A percentile compares a stretch with the other conserved stretches of the same genome.
phyloP scores from a whole-genome alignment of 208 protist species.

The Trypanosoma cruzi region DNA sequence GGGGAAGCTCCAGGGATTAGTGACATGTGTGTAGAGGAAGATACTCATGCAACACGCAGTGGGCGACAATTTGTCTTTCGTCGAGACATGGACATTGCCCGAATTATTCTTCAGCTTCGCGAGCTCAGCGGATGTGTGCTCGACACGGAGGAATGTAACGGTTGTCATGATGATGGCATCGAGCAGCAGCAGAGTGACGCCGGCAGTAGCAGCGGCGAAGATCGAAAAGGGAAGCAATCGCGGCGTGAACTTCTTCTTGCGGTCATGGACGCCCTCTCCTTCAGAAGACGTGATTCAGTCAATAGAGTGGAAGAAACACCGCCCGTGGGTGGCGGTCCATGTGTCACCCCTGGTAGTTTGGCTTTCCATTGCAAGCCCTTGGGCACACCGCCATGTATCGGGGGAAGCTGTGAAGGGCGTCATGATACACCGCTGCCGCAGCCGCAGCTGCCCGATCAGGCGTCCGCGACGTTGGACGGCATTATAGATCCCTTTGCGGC shows the following conservation, averaged over 20 bases:
- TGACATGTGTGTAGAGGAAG: neutral
- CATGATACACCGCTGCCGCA: neutral
- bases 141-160: neutral
- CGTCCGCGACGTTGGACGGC: neutral
- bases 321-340: too few relatives aligned
- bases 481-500: conserved; percentile 14
- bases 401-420: neutral
- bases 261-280: neutral
- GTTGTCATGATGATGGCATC: neutral
- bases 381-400: neutral
- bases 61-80: conserved; percentile 4
- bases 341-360: neutral
- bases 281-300: neutral
- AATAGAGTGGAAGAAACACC: too few relatives aligned
- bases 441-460: neutral
- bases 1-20: neutral
- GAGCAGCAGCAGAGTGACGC: neutral
- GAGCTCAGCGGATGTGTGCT: conserved; percentile 6
- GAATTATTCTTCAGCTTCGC: neutral
- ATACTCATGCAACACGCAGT: neutral
- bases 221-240: neutral
- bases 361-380: neutral
- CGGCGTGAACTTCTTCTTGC: neutral
- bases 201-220: neutral
- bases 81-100: conserved; percentile 5